Evolutionary conservation across 2,329 filamentous ascomycete genomes (phyloP), one percentile per base, ranked within the genome.

Genomic region (Aspergillus aculeatus): DNA sequence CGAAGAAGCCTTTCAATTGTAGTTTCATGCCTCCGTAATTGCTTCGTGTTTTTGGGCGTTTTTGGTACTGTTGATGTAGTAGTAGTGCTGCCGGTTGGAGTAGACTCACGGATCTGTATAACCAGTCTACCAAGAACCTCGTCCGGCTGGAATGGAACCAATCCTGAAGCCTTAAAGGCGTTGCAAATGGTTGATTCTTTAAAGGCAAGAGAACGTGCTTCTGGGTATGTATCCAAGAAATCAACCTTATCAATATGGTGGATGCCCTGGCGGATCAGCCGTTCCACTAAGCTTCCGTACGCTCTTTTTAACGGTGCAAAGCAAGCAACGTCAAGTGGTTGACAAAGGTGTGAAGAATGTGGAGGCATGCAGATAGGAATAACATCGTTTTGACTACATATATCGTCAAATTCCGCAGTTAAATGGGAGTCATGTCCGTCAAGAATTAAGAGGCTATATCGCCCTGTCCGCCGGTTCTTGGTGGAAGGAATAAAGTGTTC

Each of bases 361-460:
- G 24, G 29, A 49, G 54, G 50, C 16, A 60, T 52, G 32, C 24
- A 60, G 16, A 60, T 50, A 56, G 54, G 44, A 48, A 60, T 57
- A 60, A 56, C 50, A 24, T 50, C 16, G 11, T 56, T 59, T 31
- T 57, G 11, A 9, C 48, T 29, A 31, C 64, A 79, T 61, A 69
- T 73, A 31, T 71, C 47, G 48, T 77, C 56, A 58, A 80, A 78
- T 58, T 74, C 61, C 24, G 65, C 57, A 4, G 66, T 73, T 47
- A 72, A 44, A 66, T 79, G 64, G 60, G 70, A 77, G 58, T 64
- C 59, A 67, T 79, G 64, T 51, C 74, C 65, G 66, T 80, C 70
- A 35, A 80, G 63, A 57, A 80, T 69, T 5, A 80, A 65, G 4
- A 79, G 66, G 26, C 67, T 62, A 66, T 75, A 73, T 54, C 16